phyloP scores from a whole-genome alignment of 2,329 filamentous ascomycete genomes.

The Calonectria hawksworthii region DNA sequence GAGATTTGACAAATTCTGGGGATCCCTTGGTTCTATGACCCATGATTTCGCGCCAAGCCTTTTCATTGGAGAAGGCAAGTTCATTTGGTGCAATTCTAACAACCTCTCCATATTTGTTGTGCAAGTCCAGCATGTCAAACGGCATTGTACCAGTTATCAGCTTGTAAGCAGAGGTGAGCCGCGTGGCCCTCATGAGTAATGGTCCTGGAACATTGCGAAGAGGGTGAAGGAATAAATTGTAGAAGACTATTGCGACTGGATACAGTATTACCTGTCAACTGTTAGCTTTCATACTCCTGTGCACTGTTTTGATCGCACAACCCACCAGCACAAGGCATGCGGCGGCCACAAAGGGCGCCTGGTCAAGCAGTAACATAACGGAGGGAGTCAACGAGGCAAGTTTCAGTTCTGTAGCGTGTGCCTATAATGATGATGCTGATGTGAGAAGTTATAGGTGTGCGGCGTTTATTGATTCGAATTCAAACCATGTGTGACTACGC shows the following conservation, averaged over 20 bases:
- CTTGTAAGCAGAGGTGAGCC: neutral
- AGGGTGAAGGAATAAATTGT: constrained; percentile 13
- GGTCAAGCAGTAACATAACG: neutral
- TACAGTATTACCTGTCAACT: neutral
- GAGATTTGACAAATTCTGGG: neutral
- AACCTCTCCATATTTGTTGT: constrained; percentile 6
- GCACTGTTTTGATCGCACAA: neutral
- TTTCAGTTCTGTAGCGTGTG: neutral
- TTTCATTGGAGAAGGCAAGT: neutral
- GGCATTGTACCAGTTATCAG: neutral
- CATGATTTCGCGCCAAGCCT: constrained; percentile 14
- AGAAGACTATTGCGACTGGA: neutral
- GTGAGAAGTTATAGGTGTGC: neutral
- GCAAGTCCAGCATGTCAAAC: neutral
- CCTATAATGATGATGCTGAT: neutral
- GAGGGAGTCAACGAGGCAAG: neutral
- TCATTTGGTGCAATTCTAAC: constrained; percentile 15
- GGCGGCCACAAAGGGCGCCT: neutral
- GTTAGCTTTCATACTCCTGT: neutral
- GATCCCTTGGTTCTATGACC: neutral
- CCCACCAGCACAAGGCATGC: neutral
- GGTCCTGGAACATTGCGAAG: constrained; percentile 20
- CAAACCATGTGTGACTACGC: neutral
- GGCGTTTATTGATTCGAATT: neutral
- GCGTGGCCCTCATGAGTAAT: neutral